These are phyloP conservation scores for Trametes sanguinea DNA, from an alignment of 768 basidiomycete genomes.

Conservation along the genomic window DNA sequence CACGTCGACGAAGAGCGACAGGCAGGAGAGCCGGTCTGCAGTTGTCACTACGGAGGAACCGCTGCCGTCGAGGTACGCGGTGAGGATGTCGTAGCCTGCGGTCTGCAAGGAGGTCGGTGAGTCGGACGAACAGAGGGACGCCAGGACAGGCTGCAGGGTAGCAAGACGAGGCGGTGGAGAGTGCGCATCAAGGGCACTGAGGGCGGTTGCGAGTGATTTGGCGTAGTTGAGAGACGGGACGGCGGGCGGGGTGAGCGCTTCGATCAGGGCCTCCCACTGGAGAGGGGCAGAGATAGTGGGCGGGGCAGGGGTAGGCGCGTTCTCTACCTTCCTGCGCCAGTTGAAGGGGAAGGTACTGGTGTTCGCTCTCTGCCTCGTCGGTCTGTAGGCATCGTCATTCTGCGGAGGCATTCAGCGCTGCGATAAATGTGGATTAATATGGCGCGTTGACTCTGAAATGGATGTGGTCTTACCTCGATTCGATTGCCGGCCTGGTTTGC, in stretches of 20 bases:
- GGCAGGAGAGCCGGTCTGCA: conserved; percentile 62
- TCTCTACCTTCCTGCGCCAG: conserved; percentile 23
- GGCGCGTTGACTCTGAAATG: background rate
- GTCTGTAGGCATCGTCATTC: conserved; percentile 28
- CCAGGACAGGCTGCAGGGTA: conserved; percentile 59
- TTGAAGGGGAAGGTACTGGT: conserved; percentile 24
- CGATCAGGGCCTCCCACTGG: conserved; percentile 49
- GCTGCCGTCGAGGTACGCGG: conserved; percentile 66
- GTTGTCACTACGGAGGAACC: conserved; percentile 50
- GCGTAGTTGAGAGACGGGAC: conserved; percentile 71
- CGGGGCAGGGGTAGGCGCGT: conserved; percentile 19
- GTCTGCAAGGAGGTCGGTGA: conserved; percentile 61
- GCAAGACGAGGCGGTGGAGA: conserved; percentile 54
- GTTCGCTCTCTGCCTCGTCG: conserved; percentile 30
- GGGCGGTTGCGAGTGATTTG: conserved; percentile 53
- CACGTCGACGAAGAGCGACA: conserved; percentile 59
- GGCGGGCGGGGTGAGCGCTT: conserved; percentile 48
- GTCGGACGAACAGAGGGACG: conserved; percentile 55
- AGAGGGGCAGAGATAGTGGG: conserved; percentile 23
- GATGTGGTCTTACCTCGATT: background rate
- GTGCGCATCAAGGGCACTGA: conserved; percentile 42
- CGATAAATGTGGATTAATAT: background rate
- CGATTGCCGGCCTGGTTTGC: too few species aligned
- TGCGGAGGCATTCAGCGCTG: conserved; percentile 28
- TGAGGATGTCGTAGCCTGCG: conserved; percentile 71